phyloP scores from a whole-genome alignment of 768 basidiomycete species.

The Russula brevipes region DNA sequence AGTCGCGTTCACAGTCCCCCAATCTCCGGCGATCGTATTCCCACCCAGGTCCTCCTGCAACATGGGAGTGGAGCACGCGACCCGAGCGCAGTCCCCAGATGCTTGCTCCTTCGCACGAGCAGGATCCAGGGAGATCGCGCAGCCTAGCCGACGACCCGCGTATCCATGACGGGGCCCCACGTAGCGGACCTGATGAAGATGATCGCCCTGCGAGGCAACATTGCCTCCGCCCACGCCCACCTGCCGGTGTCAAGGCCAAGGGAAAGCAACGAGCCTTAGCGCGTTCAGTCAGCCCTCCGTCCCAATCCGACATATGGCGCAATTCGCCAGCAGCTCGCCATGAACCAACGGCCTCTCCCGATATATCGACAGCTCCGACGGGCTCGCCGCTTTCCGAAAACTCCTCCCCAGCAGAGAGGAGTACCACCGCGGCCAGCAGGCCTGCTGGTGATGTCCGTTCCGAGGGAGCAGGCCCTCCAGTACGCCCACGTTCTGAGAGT shows the following conservation, averaged over 20 bases:
- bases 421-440: background rate
- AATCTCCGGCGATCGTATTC: constrained; percentile 17
- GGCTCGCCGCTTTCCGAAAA: background rate
- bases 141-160: background rate
- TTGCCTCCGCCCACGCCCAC: background rate
- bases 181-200: background rate
- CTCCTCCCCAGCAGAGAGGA: background rate
- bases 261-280: constrained; percentile 13
- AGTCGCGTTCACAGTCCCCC: constrained; percentile 28
- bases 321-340: background rate
- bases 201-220: background rate
- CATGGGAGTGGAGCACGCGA: background rate
- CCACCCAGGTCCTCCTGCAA: constrained; percentile 24
- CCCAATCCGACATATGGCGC: background rate
- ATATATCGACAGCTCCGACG: background rate
- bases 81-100: background rate
- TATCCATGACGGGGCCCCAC: background rate
- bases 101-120: background rate
- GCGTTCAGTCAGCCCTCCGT: background rate
- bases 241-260: background rate
- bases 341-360: background rate
- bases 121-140: background rate
- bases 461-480: background rate
- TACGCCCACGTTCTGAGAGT: background rate
- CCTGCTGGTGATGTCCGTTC: background rate